Evolutionary conservation across 164 flowering plant genomes (phyloP), one percentile per base, ranked within the genome.

Genomic region (Brasenia schreberi): DNA sequence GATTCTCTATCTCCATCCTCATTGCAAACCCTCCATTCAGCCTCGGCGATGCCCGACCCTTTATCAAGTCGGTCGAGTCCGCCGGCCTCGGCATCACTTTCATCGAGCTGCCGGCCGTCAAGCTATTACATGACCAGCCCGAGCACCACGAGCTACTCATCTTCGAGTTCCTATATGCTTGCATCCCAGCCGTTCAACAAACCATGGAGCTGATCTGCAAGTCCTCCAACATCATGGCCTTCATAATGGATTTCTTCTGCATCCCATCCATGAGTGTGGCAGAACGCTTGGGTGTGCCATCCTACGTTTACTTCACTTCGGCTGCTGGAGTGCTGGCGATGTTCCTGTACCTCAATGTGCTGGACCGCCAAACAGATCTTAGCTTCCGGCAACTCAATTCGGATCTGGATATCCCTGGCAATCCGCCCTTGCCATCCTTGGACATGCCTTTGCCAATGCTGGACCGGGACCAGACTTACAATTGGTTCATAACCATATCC

Each of bases 211-310:
- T 73, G 59, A 71, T 83, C 56, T 76, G 84, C 67, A 5, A 64
- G 17, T 61, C 64, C 16, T 11, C 65, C 45, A 56, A 42, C 53
- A 33, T 79, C 69, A 65, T 18, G 1, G 71, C 79, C 49, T 39
- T 84, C 19, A 39, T 82, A 56, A 19, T 75, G 10, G 86, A 84
- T 59, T 19, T 70, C 59, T 84, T 84, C 71, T 71, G 81, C 68
- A 16, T 39, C 33, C 3, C 76, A 1, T 72, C 78, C 7, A 52
- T 72, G 2, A 27, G 65, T 6, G 76, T 77, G 39, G 62, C 62
- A 0, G 17, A 18, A 19, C 2, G 33, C 7, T 74, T 81, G 62
- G 23, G 18, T 43, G 70, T 84, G 68, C 78, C 80, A 0, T 6
- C 65, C 42, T 71, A 75, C 69, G 59, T 73, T 23, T 77, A 68